These are phyloP conservation scores for Fusarium vanettenii DNA, from an alignment of 2,329 filamentous ascomycete genomes.

Conservation along the genomic window DNA sequence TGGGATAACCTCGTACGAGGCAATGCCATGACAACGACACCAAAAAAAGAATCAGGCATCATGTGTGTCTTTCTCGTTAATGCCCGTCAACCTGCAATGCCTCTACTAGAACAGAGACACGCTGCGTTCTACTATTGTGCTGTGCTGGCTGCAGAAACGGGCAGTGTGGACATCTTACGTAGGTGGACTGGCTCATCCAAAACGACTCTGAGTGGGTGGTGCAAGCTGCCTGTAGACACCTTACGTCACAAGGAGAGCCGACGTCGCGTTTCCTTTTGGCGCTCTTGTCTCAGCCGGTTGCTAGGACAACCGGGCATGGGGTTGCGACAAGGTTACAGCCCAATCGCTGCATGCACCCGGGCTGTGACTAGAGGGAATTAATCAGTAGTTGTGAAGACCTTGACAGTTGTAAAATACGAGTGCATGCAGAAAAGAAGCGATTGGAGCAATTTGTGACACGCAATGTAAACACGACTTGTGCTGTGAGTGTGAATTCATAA, in stretches of 20 bases:
- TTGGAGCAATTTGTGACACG: constrained; percentile 37
- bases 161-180: no score
- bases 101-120: constrained; percentile 6
- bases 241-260: no score
- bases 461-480: neutral
- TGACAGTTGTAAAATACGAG: neutral
- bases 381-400: neutral
- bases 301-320: neutral
- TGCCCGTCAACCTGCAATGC: constrained; percentile 2
- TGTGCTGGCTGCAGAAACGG: neutral
- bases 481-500: neutral
- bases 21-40: neutral
- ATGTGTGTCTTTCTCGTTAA: neutral
- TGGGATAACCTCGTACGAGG: neutral
- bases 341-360: no score
- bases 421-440: constrained; percentile 10
- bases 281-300: no score
- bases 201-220: no score
- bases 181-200: no score
- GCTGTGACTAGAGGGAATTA: no score
- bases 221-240: no score
- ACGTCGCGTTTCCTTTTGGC: no score
- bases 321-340: no score
- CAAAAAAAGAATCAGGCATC: neutral
- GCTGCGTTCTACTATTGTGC: neutral